Evolutionary conservation across 202 grass and related monocot genomes (phyloP), one percentile per base, ranked within the genome.

Genomic region (Carex arenaria): DNA sequence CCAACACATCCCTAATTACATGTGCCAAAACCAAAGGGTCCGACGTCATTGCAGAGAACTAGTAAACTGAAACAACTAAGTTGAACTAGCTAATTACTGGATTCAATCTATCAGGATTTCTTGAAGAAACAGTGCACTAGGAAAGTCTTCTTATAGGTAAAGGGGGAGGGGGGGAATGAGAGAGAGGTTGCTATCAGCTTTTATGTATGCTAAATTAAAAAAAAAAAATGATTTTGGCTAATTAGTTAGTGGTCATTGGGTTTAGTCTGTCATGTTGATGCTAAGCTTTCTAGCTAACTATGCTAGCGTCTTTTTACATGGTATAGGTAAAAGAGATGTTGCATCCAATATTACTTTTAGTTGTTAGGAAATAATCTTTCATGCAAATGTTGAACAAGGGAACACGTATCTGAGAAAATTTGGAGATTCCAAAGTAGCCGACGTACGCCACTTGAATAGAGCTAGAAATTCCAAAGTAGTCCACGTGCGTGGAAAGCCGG

Each of bases 1-100:
- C 88, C 22, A 95, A 65, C 38, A 95, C 93, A 76, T 95, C 93
- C 1, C 20, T 28, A 85, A 94, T 85, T 26, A 92, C 90, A 61
- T 15, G 88, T 38, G 78, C 73, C 20, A 80, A 34, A 87, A 87
- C 86, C 74, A 95, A 90, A 45, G 93, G 84, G 22, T 92, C 88
- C 20, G 85, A 30, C 31, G n/a, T n/a, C n/a, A 87, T 69, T 47
- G 7, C 5, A 42, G n/a, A 10, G 47, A 85, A 81, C 83, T 23
- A 45, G 60, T 18, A 2, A 11, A 62, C 17, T 53, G 67, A 28
- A 10, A 31, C 30, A 5, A 0, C 12, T 78, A 70, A 43, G 79
- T 20, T 26, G 10, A 72, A 19, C 69, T 26, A 72, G n/a, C 9
- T 49, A 47, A 43, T 42, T 42, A 64, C 31, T 60, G 78, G 23